phyloP scores from a whole-genome alignment of 495 filamentous ascomycete genomes.

The Annulohypoxylon maeteangense region DNA sequence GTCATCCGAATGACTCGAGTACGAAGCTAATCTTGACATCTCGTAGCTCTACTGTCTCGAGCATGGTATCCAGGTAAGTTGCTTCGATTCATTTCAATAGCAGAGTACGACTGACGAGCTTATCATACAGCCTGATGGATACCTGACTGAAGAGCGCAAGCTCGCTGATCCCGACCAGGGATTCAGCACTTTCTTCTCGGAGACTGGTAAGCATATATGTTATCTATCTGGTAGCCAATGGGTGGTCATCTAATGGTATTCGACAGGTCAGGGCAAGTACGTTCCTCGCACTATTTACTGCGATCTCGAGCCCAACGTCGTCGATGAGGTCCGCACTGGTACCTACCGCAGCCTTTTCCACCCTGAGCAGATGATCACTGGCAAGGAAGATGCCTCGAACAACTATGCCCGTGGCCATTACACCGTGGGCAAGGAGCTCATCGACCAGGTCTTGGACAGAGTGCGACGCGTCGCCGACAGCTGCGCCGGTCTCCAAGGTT shows the following conservation, averaged over 20 bases:
- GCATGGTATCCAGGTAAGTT: slow-evolving; percentile 96
- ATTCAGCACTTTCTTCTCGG: slow-evolving; percentile 99
- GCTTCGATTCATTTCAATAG: not conserved
- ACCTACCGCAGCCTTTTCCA: slow-evolving; percentile 96
- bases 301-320: slow-evolving; percentile 99
- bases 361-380: slow-evolving; percentile 98
- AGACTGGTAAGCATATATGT: slow-evolving; percentile 82
- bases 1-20: slow-evolving; percentile 2
- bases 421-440: slow-evolving; percentile 98
- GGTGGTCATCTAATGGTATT: slow-evolving; percentile 30
- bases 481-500: slow-evolving; percentile 97
- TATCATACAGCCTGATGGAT: slow-evolving; percentile 86
- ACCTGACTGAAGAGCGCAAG: slow-evolving; percentile 98
- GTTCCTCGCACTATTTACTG: slow-evolving; percentile 99
- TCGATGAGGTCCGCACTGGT: slow-evolving; percentile 99
- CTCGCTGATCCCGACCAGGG: slow-evolving; percentile 90
- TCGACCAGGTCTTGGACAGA: slow-evolving; percentile 96
- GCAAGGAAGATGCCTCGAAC: slow-evolving; percentile 99
- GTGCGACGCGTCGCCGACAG: slow-evolving; percentile 95
- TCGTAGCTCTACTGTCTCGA: slow-evolving; percentile 97
- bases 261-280: slow-evolving; percentile 93
- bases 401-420: slow-evolving; percentile 99
- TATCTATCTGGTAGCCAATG: not conserved
- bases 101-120: slow-evolving; percentile 52
- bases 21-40: slow-evolving; percentile 39